Conservation (phyloP, 192 early-diverging fungal species). For the Backusella tarrabulga region DNA sequence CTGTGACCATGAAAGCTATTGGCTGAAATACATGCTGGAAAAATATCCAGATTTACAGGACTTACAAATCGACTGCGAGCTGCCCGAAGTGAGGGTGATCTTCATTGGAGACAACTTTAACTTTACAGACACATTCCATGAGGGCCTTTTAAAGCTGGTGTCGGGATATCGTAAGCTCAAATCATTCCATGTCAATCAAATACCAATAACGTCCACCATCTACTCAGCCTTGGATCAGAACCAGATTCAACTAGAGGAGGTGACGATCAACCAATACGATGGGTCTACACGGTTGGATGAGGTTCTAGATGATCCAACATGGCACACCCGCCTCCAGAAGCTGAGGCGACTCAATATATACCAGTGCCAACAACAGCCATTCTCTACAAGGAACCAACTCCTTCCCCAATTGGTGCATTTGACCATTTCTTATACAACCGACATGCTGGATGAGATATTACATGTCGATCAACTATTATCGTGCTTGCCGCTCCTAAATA, state of each 20-base stretch:
- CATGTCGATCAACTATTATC: not conserved
- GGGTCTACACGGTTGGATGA: not conserved
- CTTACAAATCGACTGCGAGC: not conserved
- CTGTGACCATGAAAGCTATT: not conserved
- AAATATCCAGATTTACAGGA: not conserved
- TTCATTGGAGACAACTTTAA: not conserved
- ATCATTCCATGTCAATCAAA: not conserved
- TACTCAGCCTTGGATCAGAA: not conserved
- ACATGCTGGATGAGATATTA: not conserved
- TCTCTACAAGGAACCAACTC: not conserved
- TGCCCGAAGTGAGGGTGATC: not conserved
- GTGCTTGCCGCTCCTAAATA: not conserved
- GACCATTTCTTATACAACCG: not conserved
- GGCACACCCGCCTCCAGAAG: not conserved
- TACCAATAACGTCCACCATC: not conserved
- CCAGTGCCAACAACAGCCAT: not conserved
- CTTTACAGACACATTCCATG: not conserved
- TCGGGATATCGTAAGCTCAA: not conserved
- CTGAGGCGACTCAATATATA: not conserved
- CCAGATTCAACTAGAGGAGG: not conserved
- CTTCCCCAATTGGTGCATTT: not conserved
- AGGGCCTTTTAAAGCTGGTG: not conserved
- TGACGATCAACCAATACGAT: not conserved
- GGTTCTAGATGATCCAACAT: not conserved
- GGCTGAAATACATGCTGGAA: not conserved